These are phyloP conservation scores for Rhodotorula kratochvilovae DNA, from an alignment of 768 basidiomycete species.

Conservation along the genomic window DNA sequence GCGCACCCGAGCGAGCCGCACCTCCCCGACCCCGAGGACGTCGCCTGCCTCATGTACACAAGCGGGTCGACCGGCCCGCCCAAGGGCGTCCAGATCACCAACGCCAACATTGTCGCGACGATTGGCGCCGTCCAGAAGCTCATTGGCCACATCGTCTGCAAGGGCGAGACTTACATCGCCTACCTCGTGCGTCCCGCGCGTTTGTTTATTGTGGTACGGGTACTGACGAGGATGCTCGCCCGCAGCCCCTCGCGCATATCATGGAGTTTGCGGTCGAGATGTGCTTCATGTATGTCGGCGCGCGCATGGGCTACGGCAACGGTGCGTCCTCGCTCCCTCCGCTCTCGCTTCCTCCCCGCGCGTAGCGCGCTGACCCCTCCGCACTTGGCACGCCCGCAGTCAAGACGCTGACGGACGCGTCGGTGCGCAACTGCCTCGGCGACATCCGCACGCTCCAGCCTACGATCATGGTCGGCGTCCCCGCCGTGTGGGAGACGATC, in stretches of 20 bases:
- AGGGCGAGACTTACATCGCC: slow-evolving; percentile 61
- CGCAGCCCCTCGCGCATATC: slow-evolving; percentile 59
- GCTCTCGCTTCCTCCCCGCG: background rate
- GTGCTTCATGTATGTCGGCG: slow-evolving; percentile 42
- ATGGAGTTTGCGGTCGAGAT: slow-evolving; percentile 92
- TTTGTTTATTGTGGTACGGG: slow-evolving; percentile 43
- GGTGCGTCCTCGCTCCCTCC: slow-evolving; percentile 38
- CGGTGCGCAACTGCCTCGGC: slow-evolving; percentile 58
- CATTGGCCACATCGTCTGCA: slow-evolving; percentile 55
- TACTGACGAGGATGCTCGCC: background rate
- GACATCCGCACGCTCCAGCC: slow-evolving; percentile 80
- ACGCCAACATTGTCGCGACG: slow-evolving; percentile 77
- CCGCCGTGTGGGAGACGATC: slow-evolving; percentile 88
- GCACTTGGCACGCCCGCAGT: slow-evolving; percentile 43
- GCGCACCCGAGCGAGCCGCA: slow-evolving; percentile 56
- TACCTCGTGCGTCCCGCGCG: slow-evolving; percentile 57
- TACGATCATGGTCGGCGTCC: slow-evolving; percentile 88
- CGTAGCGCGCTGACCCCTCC: too few relatives aligned
- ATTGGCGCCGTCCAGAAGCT: slow-evolving; percentile 73
- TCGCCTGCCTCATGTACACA: slow-evolving; percentile 77
- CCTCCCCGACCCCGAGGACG: slow-evolving; percentile 55
- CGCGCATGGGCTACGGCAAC: slow-evolving; percentile 75
- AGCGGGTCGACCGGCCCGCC: slow-evolving; percentile 85
- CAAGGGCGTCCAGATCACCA: slow-evolving; percentile 87
- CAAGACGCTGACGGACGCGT: slow-evolving; percentile 91